Percentiles rank a stretch among this genome's conserved stretches.
These are phyloP conservation scores for Microbotryum intermedium DNA, from an alignment of 1,284 basidiomycete genomes.

Conservation along the genomic window DNA sequence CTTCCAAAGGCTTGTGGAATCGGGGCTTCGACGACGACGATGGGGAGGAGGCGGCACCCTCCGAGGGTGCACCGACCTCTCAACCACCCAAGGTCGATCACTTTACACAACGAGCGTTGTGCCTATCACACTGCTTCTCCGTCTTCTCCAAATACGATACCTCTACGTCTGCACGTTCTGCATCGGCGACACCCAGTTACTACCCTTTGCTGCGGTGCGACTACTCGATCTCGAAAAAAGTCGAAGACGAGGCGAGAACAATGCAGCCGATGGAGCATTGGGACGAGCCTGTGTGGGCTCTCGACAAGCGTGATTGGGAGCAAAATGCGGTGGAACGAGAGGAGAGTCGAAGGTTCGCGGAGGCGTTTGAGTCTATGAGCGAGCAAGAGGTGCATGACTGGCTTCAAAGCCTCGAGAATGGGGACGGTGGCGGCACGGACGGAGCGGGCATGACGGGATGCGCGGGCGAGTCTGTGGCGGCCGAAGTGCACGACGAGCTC, in stretches of 20 bases:
- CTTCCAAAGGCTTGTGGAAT: conserved; percentile 25
- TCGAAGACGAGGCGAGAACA: conserved; percentile 25
- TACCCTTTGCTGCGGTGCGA: conserved; percentile 16
- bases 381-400: too few species aligned
- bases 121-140: conserved; percentile 16
- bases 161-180: background rate
- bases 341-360: conserved; percentile 2
- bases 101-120: conserved; percentile 14
- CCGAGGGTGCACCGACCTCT: background rate
- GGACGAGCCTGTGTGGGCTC: conserved; percentile 7
- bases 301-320: background rate
- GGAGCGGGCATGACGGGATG: too few species aligned
- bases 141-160: conserved; percentile 18
- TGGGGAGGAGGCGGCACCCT: background rate
- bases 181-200: background rate
- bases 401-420: too few species aligned
- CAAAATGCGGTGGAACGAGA: background rate
- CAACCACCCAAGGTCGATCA: conserved; percentile 5
- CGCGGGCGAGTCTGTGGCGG: too few species aligned
- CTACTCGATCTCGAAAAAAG: conserved; percentile 14
- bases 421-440: too few species aligned
- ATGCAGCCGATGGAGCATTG: conserved; percentile 15
- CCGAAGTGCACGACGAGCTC: too few species aligned
- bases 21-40: conserved; percentile 7
- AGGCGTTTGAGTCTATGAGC: conserved; percentile 1